Evolutionary conservation across 2,329 filamentous ascomycete species (phyloP).

Genomic region (Plenodomus lindquistii): DNA sequence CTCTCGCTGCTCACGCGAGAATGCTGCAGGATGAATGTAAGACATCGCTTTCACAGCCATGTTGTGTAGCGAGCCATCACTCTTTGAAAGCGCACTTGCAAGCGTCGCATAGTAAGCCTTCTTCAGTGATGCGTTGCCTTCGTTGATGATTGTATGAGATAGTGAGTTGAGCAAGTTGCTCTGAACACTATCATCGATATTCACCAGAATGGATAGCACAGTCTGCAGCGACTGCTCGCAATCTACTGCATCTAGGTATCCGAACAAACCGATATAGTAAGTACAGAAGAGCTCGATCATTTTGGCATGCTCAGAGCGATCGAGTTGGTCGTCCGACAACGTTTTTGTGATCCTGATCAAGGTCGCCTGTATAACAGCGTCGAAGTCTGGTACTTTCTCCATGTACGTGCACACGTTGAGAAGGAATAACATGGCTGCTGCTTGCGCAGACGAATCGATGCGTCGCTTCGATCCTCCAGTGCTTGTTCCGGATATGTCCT

Average conservation of each 20-base stretch:
- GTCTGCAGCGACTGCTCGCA: slow-evolving; percentile 19
- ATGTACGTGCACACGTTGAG: slow-evolving; percentile 31
- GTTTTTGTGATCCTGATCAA: slow-evolving; percentile 28
- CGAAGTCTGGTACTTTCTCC: slow-evolving; percentile 24
- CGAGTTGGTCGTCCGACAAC: slow-evolving; percentile 18
- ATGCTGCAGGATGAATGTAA: slow-evolving; percentile 25
- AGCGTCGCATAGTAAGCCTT: slow-evolving; percentile 26
- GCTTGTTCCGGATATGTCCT: slow-evolving; percentile 20
- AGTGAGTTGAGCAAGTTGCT: slow-evolving; percentile 13
- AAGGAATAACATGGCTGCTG: slow-evolving; percentile 33
- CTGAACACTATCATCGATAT: slow-evolving; percentile 15
- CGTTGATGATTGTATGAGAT: slow-evolving; percentile 25
- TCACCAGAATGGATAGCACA: slow-evolving; percentile 22
- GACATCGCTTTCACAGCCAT: slow-evolving; percentile 23
- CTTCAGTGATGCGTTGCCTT: slow-evolving; percentile 20
- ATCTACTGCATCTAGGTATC: slow-evolving; percentile 18
- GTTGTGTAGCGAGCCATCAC: slow-evolving; percentile 7
- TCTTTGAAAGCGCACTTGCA: slow-evolving; percentile 13
- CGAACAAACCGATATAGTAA: slow-evolving; percentile 30
- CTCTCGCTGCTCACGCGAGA: slow-evolving; percentile 40
- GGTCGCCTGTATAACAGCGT: slow-evolving; percentile 20
- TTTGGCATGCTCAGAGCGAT: slow-evolving; percentile 15
- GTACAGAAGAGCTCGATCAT: slow-evolving; percentile 33
- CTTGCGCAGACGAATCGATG: slow-evolving; percentile 21
- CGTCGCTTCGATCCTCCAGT: slow-evolving; percentile 9